Conservation (phyloP, 2,329 filamentous ascomycete species). For the Cladophialophora carrionii region DNA sequence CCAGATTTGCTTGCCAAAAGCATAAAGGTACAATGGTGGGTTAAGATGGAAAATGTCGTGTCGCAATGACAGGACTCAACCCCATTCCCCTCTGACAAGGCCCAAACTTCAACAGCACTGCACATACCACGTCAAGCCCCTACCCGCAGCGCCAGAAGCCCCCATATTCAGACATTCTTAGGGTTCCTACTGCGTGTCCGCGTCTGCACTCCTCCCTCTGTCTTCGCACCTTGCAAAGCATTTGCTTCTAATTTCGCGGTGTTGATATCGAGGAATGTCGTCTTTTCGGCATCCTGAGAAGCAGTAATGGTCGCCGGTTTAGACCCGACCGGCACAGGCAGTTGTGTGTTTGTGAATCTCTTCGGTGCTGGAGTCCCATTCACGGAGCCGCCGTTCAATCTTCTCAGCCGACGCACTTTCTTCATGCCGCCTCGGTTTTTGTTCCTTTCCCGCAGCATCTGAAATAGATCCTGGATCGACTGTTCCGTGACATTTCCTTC, state of each 20-base stretch:
- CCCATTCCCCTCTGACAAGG: too few species aligned
- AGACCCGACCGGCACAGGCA: slow-evolving; percentile 21
- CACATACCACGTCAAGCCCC: neutral
- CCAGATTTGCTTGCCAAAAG: neutral
- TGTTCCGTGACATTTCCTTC: neutral
- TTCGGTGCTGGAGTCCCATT: slow-evolving; percentile 34
- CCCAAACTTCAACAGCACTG: neutral
- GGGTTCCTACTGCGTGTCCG: slow-evolving; percentile 13
- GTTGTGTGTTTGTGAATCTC: slow-evolving; percentile 18
- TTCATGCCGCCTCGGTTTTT: slow-evolving; percentile 20
- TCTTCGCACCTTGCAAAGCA: slow-evolving; percentile 6
- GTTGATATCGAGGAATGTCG: neutral
- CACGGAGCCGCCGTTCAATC: slow-evolving; percentile 31
- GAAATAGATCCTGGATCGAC: neutral
- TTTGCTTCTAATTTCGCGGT: neutral
- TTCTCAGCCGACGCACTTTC: slow-evolving; percentile 34
- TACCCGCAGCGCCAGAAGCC: neutral
- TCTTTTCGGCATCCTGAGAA: neutral
- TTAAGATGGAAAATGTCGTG: neutral
- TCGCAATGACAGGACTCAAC: neutral
- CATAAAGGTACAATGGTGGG: neutral
- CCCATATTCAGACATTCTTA: slow-evolving; percentile 6
- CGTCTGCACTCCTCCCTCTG: slow-evolving; percentile 11
- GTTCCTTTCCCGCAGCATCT: slow-evolving; percentile 2
- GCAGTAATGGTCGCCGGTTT: neutral